A percentile compares a stretch with the other conserved stretches of the same genome.
Evolutionary conservation across 768 basidiomycete species (phyloP).

Genomic region (Lyophyllum shimeji): DNA sequence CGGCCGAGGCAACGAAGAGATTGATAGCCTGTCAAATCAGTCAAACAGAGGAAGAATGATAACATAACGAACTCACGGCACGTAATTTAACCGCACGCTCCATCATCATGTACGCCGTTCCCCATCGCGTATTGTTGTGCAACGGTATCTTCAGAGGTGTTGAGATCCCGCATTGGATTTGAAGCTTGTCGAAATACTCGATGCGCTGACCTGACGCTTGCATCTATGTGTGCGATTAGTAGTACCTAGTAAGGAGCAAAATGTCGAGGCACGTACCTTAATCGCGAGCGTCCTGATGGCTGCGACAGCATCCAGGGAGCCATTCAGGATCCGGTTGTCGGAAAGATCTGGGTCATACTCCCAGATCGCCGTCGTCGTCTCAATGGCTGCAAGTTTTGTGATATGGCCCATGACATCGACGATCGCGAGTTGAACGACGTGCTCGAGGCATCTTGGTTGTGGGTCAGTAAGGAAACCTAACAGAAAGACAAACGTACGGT

Average conservation of each 20-base stretch:
- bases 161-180: background rate
- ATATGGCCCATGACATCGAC: background rate
- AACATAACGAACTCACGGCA: too few species aligned
- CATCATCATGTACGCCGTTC: background rate
- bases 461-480: background rate
- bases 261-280: background rate
- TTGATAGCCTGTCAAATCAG: slow-evolving; percentile 4
- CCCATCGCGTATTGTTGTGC: background rate
- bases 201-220: background rate
- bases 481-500: background rate
- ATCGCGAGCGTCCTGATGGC: background rate
- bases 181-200: background rate
- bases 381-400: background rate
- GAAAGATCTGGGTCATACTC: background rate
- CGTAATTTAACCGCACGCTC: too few species aligned
- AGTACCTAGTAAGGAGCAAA: background rate
- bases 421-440: background rate
- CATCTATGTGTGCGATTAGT: background rate
- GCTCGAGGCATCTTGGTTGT: background rate
- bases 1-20: slow-evolving; percentile 4
- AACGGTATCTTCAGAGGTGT: background rate
- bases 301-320: background rate
- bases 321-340: background rate
- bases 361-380: background rate
- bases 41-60: too few species aligned